These are phyloP conservation scores for Chytriomyces sp. DNA, from an alignment of 192 early-diverging fungal species.

Conservation along the genomic window DNA sequence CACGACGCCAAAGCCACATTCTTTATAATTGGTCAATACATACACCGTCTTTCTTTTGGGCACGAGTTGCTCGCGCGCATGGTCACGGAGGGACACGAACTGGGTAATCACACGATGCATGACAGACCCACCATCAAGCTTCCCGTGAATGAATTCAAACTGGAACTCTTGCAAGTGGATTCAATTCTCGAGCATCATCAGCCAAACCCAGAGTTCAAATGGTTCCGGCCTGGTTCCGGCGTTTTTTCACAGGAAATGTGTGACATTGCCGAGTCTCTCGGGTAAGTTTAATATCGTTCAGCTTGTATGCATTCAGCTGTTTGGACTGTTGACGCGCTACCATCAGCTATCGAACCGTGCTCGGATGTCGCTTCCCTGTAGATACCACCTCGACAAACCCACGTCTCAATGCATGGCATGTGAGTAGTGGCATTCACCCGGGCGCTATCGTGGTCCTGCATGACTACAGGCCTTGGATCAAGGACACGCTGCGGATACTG, in stretches of 20 bases:
- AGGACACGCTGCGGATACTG: constrained; percentile 29
- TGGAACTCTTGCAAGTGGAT: constrained; percentile 26
- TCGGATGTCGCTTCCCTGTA: constrained; percentile 33
- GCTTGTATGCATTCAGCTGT: neutral
- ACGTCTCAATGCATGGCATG: constrained; percentile 32
- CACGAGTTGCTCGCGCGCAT: constrained; percentile 15
- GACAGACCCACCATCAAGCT: constrained; percentile 32
- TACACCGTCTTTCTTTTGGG: neutral
- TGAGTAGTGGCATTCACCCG: constrained; percentile 23
- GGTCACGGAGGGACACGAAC: constrained; percentile 36
- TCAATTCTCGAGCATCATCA: constrained; percentile 8
- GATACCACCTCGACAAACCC: constrained; percentile 27
- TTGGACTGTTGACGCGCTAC: neutral
- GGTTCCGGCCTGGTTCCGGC: constrained; percentile 32
- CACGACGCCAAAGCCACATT: constrained; percentile 27
- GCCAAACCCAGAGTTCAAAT: constrained; percentile 18
- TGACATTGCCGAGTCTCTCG: constrained; percentile 12
- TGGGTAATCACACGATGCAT: constrained; percentile 34
- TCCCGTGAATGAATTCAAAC: constrained; percentile 9
- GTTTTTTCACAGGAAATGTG: constrained; percentile 29
- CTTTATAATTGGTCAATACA: constrained; percentile 29
- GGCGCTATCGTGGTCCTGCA: constrained; percentile 35
- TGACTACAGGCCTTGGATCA: constrained; percentile 26
- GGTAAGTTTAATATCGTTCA: neutral
- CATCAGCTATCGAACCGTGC: constrained; percentile 13